These are phyloP conservation scores for Entelexis paramagnoliae DNA, from an alignment of 1,139 yeast genomes.

Conservation along the genomic window DNA sequence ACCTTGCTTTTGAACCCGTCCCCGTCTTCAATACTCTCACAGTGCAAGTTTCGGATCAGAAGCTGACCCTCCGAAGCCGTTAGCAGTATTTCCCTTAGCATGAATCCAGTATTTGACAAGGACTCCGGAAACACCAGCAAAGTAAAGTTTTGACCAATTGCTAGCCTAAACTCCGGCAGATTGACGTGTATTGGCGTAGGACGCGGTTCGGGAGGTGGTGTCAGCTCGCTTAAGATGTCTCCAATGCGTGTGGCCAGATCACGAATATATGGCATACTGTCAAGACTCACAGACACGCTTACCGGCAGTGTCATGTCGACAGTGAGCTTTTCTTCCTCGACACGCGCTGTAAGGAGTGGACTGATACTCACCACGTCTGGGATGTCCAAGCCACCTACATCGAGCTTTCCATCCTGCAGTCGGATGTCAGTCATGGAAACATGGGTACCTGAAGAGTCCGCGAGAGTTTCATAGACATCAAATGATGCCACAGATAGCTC, in stretches of 20 bases:
- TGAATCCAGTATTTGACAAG: slow-evolving; percentile 7
- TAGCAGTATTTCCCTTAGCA: slow-evolving; percentile 15
- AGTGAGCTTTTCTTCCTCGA: background rate
- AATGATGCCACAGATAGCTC: background rate
- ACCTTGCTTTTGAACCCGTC: background rate
- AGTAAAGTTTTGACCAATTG: slow-evolving; percentile 16
- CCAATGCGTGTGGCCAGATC: background rate
- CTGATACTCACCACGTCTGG: slow-evolving; percentile 10
- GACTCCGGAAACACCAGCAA: slow-evolving; percentile 18
- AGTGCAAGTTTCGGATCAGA: slow-evolving; percentile 3
- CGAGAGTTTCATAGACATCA: slow-evolving; percentile 11
- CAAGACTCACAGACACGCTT: slow-evolving; percentile 9
- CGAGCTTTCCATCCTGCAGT: background rate
- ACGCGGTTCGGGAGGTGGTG: slow-evolving; percentile 17
- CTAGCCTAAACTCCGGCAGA: slow-evolving; percentile 21
- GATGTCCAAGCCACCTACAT: slow-evolving; percentile 6
- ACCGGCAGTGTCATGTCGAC: slow-evolving; percentile 13
- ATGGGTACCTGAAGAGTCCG: slow-evolving; percentile 1
- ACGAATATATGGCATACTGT: background rate
- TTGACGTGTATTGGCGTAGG: slow-evolving; percentile 16
- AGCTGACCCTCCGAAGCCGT: slow-evolving; percentile 20
- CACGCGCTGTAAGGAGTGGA: slow-evolving; percentile 11
- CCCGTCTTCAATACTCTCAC: background rate
- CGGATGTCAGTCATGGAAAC: background rate
- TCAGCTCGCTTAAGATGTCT: background rate